phyloP scores from a whole-genome alignment of 352 stramenopile genomes.

The Phytophthora ramorum region DNA sequence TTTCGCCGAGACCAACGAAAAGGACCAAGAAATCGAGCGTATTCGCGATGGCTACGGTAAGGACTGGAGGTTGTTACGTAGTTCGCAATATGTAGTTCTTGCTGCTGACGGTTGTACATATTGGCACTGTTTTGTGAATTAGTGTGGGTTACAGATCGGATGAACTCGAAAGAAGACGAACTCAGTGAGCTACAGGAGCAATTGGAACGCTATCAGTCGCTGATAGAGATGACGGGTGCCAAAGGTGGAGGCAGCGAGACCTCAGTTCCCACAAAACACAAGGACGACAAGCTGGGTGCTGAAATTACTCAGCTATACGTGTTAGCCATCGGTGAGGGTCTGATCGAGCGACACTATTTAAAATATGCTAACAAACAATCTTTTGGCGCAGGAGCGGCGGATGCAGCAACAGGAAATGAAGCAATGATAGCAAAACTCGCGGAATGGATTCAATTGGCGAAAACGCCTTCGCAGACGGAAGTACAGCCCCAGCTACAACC shows the following conservation, averaged over 20 bases:
- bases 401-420: conserved; percentile 17
- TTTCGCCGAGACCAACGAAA: conserved; percentile 85
- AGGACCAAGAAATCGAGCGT: conserved; percentile 89
- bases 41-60: conserved; percentile 88
- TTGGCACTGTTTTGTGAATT: conserved; percentile 10
- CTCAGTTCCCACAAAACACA: conserved; percentile 10
- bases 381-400: conserved; percentile 18
- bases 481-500: conserved; percentile 1
- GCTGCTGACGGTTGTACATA: neutral
- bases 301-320: conserved; percentile 52
- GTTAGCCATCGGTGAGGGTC: conserved; percentile 40
- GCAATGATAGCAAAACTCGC: conserved; percentile 37
- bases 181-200: conserved; percentile 86
- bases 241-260: conserved; percentile 13
- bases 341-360: neutral
- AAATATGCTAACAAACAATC: conserved; percentile 9
- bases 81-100: neutral
- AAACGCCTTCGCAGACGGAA: conserved; percentile 1
- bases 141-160: conserved; percentile 90
- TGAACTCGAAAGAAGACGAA: conserved; percentile 91
- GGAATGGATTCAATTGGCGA: conserved; percentile 40
- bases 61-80: conserved; percentile 2
- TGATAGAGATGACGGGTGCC: conserved; percentile 66
- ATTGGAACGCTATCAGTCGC: conserved; percentile 82
- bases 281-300: conserved; percentile 28